These are phyloP conservation scores for Acacia concinna DNA, from an alignment of 331 rosid genomes.

Conservation along the genomic window DNA sequence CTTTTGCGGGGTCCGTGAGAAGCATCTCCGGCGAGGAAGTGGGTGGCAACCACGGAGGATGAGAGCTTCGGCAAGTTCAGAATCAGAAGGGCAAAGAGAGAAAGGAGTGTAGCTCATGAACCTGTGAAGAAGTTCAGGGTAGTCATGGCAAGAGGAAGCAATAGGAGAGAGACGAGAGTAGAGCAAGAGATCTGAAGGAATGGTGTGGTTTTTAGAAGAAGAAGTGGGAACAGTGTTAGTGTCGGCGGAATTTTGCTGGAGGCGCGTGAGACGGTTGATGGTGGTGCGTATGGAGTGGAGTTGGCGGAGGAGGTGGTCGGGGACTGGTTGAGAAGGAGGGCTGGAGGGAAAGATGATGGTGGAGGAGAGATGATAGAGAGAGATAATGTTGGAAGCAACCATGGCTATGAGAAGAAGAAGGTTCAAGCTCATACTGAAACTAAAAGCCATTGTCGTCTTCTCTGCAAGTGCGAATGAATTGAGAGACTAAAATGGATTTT, in stretches of 20 bases:
- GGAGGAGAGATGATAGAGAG: slow-evolving; percentile 90
- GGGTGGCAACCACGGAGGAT: slow-evolving; percentile 93
- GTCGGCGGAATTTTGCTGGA: slow-evolving; percentile 35
- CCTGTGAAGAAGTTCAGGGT: slow-evolving; percentile 75
- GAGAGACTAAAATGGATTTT: neutral
- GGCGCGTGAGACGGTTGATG: slow-evolving; percentile 92
- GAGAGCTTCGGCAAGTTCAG: slow-evolving; percentile 66
- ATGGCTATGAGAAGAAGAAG: slow-evolving; percentile 77
- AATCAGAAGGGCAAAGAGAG: slow-evolving; percentile 69
- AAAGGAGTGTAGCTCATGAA: slow-evolving; percentile 82
- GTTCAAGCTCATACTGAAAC: slow-evolving; percentile 83
- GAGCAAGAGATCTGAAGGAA: slow-evolving; percentile 78
- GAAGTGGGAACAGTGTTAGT: neutral
- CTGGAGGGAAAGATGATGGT: slow-evolving; percentile 55
- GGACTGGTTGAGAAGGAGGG: slow-evolving; percentile 45
- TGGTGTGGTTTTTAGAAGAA: slow-evolving; percentile 21
- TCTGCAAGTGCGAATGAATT: too few relatives aligned
- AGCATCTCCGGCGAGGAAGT: slow-evolving; percentile 95
- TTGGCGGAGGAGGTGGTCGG: slow-evolving; percentile 81
- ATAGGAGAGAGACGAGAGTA: slow-evolving; percentile 76
- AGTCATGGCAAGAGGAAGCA: slow-evolving; percentile 74
- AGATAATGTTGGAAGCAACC: slow-evolving; percentile 96
- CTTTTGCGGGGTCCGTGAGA: slow-evolving; percentile 66
- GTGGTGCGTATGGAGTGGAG: slow-evolving; percentile 93
- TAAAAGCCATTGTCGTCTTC: slow-evolving; percentile 57